Percentiles rank a stretch among this genome's conserved stretches.
phyloP scores from a whole-genome alignment of 208 protist genomes.

The Trypanosoma scelopori region DNA sequence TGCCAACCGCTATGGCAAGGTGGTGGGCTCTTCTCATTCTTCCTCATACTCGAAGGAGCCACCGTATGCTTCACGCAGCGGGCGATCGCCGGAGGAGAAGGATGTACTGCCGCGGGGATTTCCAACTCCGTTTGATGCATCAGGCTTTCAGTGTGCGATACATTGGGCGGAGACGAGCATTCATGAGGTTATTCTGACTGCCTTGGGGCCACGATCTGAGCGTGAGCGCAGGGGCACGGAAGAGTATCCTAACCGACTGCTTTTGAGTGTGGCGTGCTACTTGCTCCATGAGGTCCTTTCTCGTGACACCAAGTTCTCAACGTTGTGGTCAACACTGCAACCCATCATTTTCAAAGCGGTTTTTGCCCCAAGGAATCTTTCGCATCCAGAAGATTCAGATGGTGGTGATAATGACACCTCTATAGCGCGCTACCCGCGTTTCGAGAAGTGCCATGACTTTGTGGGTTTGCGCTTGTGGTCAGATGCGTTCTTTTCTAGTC shows the following conservation, averaged over 20 bases:
- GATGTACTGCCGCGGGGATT: conserved; percentile 35
- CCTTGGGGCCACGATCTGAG: conserved; percentile 48
- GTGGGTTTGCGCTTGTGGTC: conserved; percentile 57
- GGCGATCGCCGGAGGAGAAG: not conserved
- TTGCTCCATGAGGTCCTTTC: conserved; percentile 74
- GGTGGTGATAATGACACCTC: not conserved
- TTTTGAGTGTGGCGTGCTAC: conserved; percentile 68
- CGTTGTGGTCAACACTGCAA: conserved; percentile 55
- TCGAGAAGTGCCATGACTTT: conserved; percentile 43
- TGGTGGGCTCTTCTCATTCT: no score
- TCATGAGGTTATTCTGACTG: conserved; percentile 65
- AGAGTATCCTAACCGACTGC: conserved; percentile 48
- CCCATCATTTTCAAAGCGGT: conserved; percentile 69
- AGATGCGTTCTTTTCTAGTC: conserved; percentile 44
- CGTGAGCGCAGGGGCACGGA: conserved; percentile 23
- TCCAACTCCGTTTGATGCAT: conserved; percentile 57
- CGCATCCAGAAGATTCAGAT: not conserved
- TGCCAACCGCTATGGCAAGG: no score
- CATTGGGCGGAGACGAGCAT: conserved; percentile 74
- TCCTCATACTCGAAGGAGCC: not conserved
- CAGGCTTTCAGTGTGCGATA: conserved; percentile 61
- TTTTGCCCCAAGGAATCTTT: conserved; percentile 38
- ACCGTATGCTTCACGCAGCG: not conserved
- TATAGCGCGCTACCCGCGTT: conserved; percentile 9
- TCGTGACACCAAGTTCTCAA: conserved; percentile 39